Conservation (phyloP, 2,329 filamentous ascomycete species). For the Escovopsis weberi region DNA sequence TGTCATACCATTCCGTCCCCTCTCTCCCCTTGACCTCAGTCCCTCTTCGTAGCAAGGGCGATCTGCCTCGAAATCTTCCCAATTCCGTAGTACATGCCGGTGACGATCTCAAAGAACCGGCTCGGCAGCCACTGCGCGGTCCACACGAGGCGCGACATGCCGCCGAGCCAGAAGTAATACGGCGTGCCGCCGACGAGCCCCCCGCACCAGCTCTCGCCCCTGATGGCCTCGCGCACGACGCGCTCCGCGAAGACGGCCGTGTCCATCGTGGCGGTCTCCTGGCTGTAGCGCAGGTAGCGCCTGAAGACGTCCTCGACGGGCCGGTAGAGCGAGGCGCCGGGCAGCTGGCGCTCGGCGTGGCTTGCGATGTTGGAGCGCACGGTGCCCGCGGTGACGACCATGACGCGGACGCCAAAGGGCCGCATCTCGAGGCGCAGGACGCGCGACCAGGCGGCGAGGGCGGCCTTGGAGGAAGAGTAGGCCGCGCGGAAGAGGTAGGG, state of each 20-base stretch:
- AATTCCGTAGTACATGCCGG: slow-evolving; percentile 17
- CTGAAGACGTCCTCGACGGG: slow-evolving; percentile 31
- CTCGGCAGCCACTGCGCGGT: slow-evolving; percentile 11
- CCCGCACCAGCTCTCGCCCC: slow-evolving; percentile 21
- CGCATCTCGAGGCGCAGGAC: slow-evolving; percentile 37
- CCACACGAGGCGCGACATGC: slow-evolving; percentile 17
- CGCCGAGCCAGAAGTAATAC: slow-evolving; percentile 22
- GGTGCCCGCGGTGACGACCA: slow-evolving; percentile 40
- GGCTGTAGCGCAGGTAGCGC: slow-evolving; percentile 31
- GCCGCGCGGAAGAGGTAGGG: slow-evolving; percentile 39
- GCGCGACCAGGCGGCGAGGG: slow-evolving; percentile 37
- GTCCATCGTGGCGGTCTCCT: slow-evolving; percentile 30
- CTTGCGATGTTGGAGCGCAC: slow-evolving; percentile 35
- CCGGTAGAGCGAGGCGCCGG: slow-evolving; percentile 31
- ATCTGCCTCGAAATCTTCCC: slow-evolving; percentile 12
- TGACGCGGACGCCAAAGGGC: slow-evolving; percentile 41
- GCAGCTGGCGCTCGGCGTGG: slow-evolving; percentile 26
- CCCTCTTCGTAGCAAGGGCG: slow-evolving; percentile 9
- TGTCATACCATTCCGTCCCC: no score
- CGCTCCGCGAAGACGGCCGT: slow-evolving; percentile 28
- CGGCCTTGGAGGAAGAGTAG: slow-evolving; percentile 42
- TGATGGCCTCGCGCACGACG: slow-evolving; percentile 28
- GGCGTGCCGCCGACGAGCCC: slow-evolving; percentile 18
- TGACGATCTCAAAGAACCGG: slow-evolving; percentile 15
- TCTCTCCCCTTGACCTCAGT: slow-evolving; percentile 8